Percentiles rank a stretch among this genome's conserved stretches.
Evolutionary conservation across 352 stramenopile genomes (phyloP).

Genomic region (Pythium aristosporum): DNA sequence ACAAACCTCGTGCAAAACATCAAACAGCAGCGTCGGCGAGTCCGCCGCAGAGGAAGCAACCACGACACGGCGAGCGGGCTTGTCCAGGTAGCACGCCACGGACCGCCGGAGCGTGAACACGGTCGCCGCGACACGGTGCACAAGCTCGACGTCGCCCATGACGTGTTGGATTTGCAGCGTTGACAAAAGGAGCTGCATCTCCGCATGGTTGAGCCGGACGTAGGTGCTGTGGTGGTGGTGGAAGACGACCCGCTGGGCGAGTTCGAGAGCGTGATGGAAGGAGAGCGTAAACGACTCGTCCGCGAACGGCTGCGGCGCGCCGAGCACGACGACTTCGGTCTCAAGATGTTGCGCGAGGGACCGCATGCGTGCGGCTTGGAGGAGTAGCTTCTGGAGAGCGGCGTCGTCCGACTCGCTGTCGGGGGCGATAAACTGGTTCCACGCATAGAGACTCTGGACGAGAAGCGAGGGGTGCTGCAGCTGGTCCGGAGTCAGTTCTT

Average conservation of each 20-base stretch:
- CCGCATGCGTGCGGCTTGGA: constrained; percentile 44
- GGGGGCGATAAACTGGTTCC: constrained; percentile 41
- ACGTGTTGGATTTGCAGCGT: constrained; percentile 43
- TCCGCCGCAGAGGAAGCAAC: background rate
- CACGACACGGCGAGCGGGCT: constrained; percentile 35
- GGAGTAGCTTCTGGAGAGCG: constrained; percentile 35
- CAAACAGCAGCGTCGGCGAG: constrained; percentile 31
- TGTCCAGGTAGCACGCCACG: constrained; percentile 52
- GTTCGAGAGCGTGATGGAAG: constrained; percentile 25
- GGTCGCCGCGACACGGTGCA: constrained; percentile 49
- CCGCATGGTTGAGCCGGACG: constrained; percentile 35
- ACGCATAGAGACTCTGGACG: constrained; percentile 58
- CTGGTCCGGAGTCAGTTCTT: constrained; percentile 32
- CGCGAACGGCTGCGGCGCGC: constrained; percentile 29
- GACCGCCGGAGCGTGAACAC: constrained; percentile 22
- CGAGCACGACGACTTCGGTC: constrained; percentile 53
- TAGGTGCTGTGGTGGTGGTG: constrained; percentile 44
- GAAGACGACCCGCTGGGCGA: constrained; percentile 61
- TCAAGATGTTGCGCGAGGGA: constrained; percentile 51
- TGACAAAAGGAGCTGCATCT: constrained; percentile 29
- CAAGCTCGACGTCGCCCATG: constrained; percentile 34
- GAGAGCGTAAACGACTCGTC: constrained; percentile 11
- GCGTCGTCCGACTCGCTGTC: constrained; percentile 16
- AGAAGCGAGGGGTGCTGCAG: constrained; percentile 23
- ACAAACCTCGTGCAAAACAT: constrained; percentile 56